These are phyloP conservation scores for Fistulinella prunicolor DNA, from an alignment of 768 basidiomycete species.

Conservation along the genomic window DNA sequence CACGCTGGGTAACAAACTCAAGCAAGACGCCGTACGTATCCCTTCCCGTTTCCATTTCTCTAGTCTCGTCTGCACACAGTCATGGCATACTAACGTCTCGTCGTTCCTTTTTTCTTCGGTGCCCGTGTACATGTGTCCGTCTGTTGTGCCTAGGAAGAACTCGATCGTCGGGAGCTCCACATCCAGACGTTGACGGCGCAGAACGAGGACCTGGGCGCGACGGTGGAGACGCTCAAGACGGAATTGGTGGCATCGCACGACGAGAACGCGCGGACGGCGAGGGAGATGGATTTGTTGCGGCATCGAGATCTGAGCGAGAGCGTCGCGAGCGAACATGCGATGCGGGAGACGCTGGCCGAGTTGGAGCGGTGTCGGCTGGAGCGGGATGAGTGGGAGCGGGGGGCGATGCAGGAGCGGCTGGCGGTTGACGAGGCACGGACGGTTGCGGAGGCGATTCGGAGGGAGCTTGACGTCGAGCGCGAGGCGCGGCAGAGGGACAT, in stretches of 20 bases:
- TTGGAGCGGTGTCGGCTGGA: slow-evolving; percentile 85
- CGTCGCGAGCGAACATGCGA: slow-evolving; percentile 68
- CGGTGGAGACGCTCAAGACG: slow-evolving; percentile 74
- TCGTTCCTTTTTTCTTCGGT: too few species aligned
- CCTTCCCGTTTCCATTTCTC: neutral
- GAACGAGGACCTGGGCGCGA: slow-evolving; percentile 67
- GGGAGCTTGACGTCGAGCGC: slow-evolving; percentile 66
- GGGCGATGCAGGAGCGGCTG: slow-evolving; percentile 63
- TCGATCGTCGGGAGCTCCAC: slow-evolving; percentile 86
- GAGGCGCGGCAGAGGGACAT: slow-evolving; percentile 55
- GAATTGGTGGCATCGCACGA: slow-evolving; percentile 77
- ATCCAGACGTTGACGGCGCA: slow-evolving; percentile 76
- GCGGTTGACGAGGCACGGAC: slow-evolving; percentile 66
- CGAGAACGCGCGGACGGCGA: slow-evolving; percentile 68
- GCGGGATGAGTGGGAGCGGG: slow-evolving; percentile 68
- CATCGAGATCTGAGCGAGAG: slow-evolving; percentile 66
- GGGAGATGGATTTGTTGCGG: slow-evolving; percentile 68
- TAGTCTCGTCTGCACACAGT: neutral
- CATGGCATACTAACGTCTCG: too few species aligned
- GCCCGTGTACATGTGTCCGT: neutral
- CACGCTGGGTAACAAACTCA: slow-evolving; percentile 88
- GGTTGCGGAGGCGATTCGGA: slow-evolving; percentile 50
- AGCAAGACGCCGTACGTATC: slow-evolving; percentile 87
- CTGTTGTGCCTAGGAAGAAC: slow-evolving; percentile 78
- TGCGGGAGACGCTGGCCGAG: slow-evolving; percentile 81